Base-by-base conservation (phyloP, 2,329 filamentous ascomycete genomes). In the Colletotrichum spinosum region DNA sequence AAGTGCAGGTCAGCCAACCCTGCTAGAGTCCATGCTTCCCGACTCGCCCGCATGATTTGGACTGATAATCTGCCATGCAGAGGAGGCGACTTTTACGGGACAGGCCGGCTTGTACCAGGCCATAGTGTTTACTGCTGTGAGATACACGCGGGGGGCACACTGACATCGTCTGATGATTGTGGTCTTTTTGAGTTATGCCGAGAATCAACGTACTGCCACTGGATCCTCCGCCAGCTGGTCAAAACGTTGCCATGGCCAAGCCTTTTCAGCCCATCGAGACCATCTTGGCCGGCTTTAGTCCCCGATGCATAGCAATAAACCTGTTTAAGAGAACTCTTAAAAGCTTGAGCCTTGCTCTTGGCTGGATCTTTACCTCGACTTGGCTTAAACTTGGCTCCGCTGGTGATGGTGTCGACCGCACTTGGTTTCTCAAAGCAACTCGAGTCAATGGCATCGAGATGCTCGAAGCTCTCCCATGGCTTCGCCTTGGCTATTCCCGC, bases 81-180 rank as follows among this genome's bases (percentile, higher is more conserved):
- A 8, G 37, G 46, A 52, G 38, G 37, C 34, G 15, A 41, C 35
- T 51, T 1, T 25, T 46, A 17, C 50, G 58, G 58, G 46, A 12
- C 41, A 51, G 62, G 41, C 12, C 51, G 46, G 62, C 35, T 48
- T 34, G 46, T 53, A 62, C 33, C 46, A 25, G 52, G 25, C 61
- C 52, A 45, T 42, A 11, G 45, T 48, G 13, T 17, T 41, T 6
- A 53, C 35, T 12, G 25, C 15, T 17, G 38, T 7, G 33, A 37
- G 33, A 13, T 65, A n/a, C 51, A n/a, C n/a, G 11, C 8, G 7
- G 46, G 52, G 46, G 46, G 46, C 62, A 65, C 62, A 55, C 52
- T 35, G 41, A 34, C 34, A 34, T 65, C 37, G 46, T 51, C 25
- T 49, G 9, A 46, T 15, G 11, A n/a, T 13, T 12, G 4, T 33